Base-by-base conservation (phyloP, 345 rosid genomes). In the Diplotaxis tenuifolia region DNA sequence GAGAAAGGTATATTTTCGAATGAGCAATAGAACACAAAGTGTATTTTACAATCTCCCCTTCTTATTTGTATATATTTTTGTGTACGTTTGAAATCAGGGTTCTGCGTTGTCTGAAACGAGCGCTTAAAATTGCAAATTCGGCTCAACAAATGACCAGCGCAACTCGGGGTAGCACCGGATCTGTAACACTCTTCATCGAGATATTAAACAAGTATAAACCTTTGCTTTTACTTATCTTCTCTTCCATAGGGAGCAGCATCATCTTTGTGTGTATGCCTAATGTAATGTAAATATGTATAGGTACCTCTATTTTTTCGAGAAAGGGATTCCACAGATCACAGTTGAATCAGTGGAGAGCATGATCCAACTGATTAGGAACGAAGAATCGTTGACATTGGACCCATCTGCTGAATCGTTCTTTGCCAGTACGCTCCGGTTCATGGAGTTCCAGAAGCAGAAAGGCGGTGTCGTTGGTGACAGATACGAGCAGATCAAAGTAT, bases 391-490 rank as follows among this genome's bases (percentile, higher is more conserved):
- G 28, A 36, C 88, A 19, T 66, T 82, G 2, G 99, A 95, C 70
- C 79, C 92, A 25, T 79, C 87, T 20, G 87, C 88, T 0, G 92
- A 90, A 72, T 92, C 99, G 53, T 89, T 89, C 85, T 79, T 89
- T 28, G 88, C 94, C 23, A 85, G 88, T 76, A 87, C 97, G 3
- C 70, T 91, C 50, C 80, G 91, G 28, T 94, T 91, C 65, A 80
- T 91, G 62, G 89, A 92, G 81, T 95, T 86, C 81, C 96, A 95
- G 83, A 95, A 95, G 82, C 91, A 92, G 89, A 95, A 95, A 82
- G 99, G 97, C 0, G 99, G 96, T 34, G 84, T 84, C 7, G 61
- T 90, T 58, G 87, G 98, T 70, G 99, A 90, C 76, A 88, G 82
- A 65, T 92, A 92, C 4, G 92, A 87, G 49, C 67, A 86, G 29